Percentiles rank a stretch among this genome's conserved stretches.
phyloP scores from a whole-genome alignment of 2,329 filamentous ascomycete genomes.

The Penicillium brevicompactum region DNA sequence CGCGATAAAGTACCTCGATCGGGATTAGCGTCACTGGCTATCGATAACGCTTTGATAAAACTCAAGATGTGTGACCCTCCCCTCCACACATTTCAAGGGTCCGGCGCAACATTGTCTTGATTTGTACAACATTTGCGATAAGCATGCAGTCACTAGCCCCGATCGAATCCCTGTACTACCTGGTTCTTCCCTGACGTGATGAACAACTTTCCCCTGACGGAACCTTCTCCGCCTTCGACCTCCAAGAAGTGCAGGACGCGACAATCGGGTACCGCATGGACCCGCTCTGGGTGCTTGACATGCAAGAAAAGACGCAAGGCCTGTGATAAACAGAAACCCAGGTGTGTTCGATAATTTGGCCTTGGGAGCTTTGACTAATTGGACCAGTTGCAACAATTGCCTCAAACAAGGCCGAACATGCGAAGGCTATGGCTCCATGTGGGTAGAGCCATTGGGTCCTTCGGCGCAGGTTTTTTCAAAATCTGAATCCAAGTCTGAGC shows the following conservation, averaged over 20 bases:
- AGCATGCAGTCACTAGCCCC: conserved; percentile 9
- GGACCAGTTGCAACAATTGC: conserved; percentile 31
- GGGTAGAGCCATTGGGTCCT: conserved; percentile 38
- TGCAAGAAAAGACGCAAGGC: conserved; percentile 42
- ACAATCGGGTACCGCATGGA: conserved; percentile 36
- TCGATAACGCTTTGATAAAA: conserved; percentile 22
- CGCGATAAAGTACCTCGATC: conserved; percentile 21
- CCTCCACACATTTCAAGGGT: background rate
- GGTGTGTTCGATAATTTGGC: conserved; percentile 19
- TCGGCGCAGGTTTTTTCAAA: conserved; percentile 33
- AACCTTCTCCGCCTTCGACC: conserved; percentile 3
- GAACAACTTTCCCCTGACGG: conserved; percentile 12
- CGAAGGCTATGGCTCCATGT: conserved; percentile 42
- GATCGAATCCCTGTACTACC: background rate
- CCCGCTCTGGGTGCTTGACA: conserved; percentile 43
- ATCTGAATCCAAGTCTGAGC: background rate
- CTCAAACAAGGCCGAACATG: conserved; percentile 36
- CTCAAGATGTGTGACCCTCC: background rate
- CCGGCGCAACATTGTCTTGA: conserved; percentile 5
- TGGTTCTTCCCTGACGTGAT: conserved; percentile 9
- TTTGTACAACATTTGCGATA: conserved; percentile 6
- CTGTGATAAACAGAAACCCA: conserved; percentile 42
- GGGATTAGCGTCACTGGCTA: conserved; percentile 23
- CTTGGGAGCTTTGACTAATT: background rate
- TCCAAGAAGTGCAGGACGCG: conserved; percentile 28